A percentile compares a stretch with the other conserved stretches of the same genome.
These are phyloP conservation scores for Tuber borchii DNA, from an alignment of 495 filamentous ascomycete species.

Conservation along the genomic window DNA sequence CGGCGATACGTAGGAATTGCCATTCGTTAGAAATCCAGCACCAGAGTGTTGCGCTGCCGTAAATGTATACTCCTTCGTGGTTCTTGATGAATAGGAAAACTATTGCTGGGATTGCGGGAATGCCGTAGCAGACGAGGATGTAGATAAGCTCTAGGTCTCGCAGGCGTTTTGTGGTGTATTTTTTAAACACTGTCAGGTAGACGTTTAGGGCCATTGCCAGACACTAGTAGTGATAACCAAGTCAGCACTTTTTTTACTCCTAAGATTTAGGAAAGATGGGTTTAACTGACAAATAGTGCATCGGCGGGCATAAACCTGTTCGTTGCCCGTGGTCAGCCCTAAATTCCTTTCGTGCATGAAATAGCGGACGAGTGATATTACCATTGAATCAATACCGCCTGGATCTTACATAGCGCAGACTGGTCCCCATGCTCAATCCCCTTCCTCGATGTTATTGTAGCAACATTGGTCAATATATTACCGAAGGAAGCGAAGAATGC, in stretches of 20 bases:
- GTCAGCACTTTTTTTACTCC: background rate
- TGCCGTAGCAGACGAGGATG: slow-evolving; percentile 63
- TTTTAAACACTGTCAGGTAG: slow-evolving; percentile 75
- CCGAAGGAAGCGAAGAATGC: slow-evolving; percentile 82
- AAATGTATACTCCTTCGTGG: slow-evolving; percentile 51
- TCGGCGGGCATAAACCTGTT: slow-evolving; percentile 61
- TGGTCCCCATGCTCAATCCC: slow-evolving; percentile 48
- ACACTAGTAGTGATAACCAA: slow-evolving; percentile 41
- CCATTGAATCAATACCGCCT: slow-evolving; percentile 69
- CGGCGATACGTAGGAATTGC: slow-evolving; percentile 66
- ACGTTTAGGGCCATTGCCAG: slow-evolving; percentile 85
- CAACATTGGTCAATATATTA: slow-evolving; percentile 74
- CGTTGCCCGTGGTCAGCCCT: slow-evolving; percentile 30
- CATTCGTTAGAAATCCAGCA: slow-evolving; percentile 69
- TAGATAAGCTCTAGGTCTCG: slow-evolving; percentile 67
- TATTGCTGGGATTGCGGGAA: slow-evolving; percentile 65
- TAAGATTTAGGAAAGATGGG: background rate
- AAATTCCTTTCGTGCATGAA: slow-evolving; percentile 43
- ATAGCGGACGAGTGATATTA: slow-evolving; percentile 39
- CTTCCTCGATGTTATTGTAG: slow-evolving; percentile 61
- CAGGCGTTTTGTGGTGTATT: slow-evolving; percentile 62
- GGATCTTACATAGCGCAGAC: slow-evolving; percentile 62
- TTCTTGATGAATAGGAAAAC: slow-evolving; percentile 58
- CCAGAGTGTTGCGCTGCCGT: slow-evolving; percentile 76
- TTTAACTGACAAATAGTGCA: slow-evolving; percentile 44